Conservation (phyloP, 148 eudicot genomes). For the Persicaria maculosa region DNA sequence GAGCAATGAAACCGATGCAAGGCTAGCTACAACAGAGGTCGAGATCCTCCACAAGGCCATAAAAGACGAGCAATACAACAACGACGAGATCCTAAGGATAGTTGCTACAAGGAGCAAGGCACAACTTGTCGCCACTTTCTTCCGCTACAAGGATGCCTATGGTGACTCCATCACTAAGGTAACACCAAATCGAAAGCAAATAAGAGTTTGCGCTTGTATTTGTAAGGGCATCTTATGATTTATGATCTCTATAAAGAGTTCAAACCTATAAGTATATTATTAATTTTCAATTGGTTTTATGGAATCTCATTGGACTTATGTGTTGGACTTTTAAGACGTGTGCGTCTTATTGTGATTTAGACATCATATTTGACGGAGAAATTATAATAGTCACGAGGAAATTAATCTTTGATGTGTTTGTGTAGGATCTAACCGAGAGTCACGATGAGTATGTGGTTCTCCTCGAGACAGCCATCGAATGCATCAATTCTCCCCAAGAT, state of each 20-base stretch:
- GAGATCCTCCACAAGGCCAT: slow-evolving; percentile 42
- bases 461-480: slow-evolving; percentile 43
- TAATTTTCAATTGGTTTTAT: too few species aligned
- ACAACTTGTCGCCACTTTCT: slow-evolving; percentile 71
- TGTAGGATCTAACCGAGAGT: neutral
- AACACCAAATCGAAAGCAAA: neutral
- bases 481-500: slow-evolving; percentile 55
- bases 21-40: slow-evolving; percentile 59
- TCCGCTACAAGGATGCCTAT: slow-evolving; percentile 63
- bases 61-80: slow-evolving; percentile 38
- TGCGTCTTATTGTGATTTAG: neutral
- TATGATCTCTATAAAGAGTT: too few species aligned
- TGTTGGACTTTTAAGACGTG: neutral
- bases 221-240: too few species aligned
- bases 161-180: slow-evolving; percentile 73
- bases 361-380: slow-evolving; percentile 18
- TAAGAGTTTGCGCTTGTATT: neutral
- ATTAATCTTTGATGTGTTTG: slow-evolving; percentile 11
- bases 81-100: slow-evolving; percentile 67
- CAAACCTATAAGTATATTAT: too few species aligned
- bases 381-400: slow-evolving; percentile 10
- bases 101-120: slow-evolving; percentile 75
- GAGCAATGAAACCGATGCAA: slow-evolving; percentile 44
- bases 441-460: slow-evolving; percentile 34
- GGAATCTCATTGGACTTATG: neutral